Evolutionary conservation across 73 alveolate species (phyloP), one percentile per base, ranked within the genome.

Genomic region (Tetrahymena thermophila): DNA sequence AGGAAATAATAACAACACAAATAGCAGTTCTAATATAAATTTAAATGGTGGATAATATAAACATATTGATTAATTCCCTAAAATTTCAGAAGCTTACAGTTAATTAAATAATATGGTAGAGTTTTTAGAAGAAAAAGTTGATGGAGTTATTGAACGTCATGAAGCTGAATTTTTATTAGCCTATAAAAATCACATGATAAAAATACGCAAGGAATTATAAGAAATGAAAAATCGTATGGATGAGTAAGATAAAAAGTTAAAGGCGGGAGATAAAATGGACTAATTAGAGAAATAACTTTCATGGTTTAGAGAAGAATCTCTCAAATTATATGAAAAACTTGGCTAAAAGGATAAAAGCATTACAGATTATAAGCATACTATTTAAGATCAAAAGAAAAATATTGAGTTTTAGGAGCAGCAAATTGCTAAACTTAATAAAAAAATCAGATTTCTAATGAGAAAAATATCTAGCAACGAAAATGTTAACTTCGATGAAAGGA

Each of bases 131-230:
- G 89, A 71, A 28, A 71, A 71, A 19, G 89, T 71, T 28, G 89
- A 71, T 25, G 89, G 89, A 13, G 89, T 71, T 3, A 71, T 71
- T 25, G 89, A 71, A 31, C 89, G 89, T 21, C 89, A 94, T 94
- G 55, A 94, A 94, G 96, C 96, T 17, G 96, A 94, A 35, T 94
- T 94, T 42, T 38, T 94, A 34, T 40, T 35, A 11, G 96, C 96
- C 7, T 94, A 94, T 28, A 83, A 94, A 94, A 94, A 34, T 34
- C 96, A 94, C 23, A 94, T 94, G 96, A 83, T 83, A 34, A 94
- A 94, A 35, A 94, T 94, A 23, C 43, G 93, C n/a, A 93, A 71
- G 16, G 96, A 94, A 94, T 83, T 94, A n/a, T 35, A 21, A 35
- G 96, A 94, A 58, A 83, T 94, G 93, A 56, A 71, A 58, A 94